A percentile compares a stretch with the other conserved stretches of the same genome.
phyloP scores from a whole-genome alignment of 768 basidiomycete genomes.

The Mycena filopes region DNA sequence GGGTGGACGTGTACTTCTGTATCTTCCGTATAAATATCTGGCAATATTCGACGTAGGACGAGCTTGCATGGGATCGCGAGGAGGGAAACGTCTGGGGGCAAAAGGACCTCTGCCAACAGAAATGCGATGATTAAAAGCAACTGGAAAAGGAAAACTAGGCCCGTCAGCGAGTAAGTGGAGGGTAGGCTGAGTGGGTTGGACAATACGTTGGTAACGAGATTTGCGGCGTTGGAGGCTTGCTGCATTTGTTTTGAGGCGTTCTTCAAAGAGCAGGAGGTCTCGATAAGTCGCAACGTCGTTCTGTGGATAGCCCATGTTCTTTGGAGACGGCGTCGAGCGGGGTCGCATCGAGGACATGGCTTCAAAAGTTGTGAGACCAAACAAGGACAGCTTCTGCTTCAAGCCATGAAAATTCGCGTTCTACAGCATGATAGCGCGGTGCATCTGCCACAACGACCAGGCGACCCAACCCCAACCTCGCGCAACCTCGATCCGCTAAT shows the following conservation, averaged over 20 bases:
- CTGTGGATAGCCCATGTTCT: slow-evolving; percentile 58
- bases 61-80: slow-evolving; percentile 70
- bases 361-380: no score
- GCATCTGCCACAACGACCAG: slow-evolving; percentile 78
- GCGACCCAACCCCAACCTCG: slow-evolving; percentile 88
- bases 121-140: slow-evolving; percentile 75
- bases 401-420: slow-evolving; percentile 77
- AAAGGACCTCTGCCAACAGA: slow-evolving; percentile 78
- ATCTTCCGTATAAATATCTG: slow-evolving; percentile 59
- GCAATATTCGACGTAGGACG: slow-evolving; percentile 60
- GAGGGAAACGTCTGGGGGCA: slow-evolving; percentile 70
- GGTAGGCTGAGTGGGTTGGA: neutral
- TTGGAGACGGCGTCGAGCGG: slow-evolving; percentile 44
- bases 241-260: slow-evolving; percentile 94
- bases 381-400: neutral
- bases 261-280: slow-evolving; percentile 93
- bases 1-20: slow-evolving; percentile 65
- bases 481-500: slow-evolving; percentile 95
- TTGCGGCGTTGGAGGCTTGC: slow-evolving; percentile 83
- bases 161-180: neutral
- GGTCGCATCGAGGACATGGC: slow-evolving; percentile 16
- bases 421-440: slow-evolving; percentile 83
- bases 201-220: slow-evolving; percentile 83
- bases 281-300: slow-evolving; percentile 84
- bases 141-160: slow-evolving; percentile 77